phyloP scores from a whole-genome alignment of 768 basidiomycete species.

The Rhizopogon roseolus region DNA sequence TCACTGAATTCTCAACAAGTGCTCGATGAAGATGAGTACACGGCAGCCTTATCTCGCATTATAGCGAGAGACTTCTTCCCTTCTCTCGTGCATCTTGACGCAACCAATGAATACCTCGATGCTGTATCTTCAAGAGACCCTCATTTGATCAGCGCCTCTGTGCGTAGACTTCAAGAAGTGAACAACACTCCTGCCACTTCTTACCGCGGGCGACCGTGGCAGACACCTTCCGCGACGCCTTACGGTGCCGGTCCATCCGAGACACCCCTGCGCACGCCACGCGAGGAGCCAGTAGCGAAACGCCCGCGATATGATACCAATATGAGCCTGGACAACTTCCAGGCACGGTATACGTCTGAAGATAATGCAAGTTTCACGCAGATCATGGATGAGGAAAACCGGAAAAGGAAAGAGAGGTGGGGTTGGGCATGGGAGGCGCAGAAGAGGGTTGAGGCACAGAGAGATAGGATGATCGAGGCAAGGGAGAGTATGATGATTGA shows the following conservation, averaged over 20 bases:
- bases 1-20: slow-evolving; percentile 72
- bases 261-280: slow-evolving; percentile 55
- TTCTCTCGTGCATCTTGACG: slow-evolving; percentile 82
- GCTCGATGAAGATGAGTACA: slow-evolving; percentile 94
- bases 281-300: slow-evolving; percentile 45
- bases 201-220: slow-evolving; percentile 26
- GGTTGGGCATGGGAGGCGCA: slow-evolving; percentile 97
- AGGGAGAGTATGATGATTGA: slow-evolving; percentile 73
- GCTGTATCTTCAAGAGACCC: slow-evolving; percentile 76
- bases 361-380: slow-evolving; percentile 97
- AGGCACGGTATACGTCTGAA: slow-evolving; percentile 90
- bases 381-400: slow-evolving; percentile 88
- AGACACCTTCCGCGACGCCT: slow-evolving; percentile 62
- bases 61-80: slow-evolving; percentile 99
- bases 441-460: slow-evolving; percentile 65
- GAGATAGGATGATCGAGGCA: slow-evolving; percentile 58
- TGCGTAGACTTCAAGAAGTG: slow-evolving; percentile 66
- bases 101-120: slow-evolving; percentile 82
- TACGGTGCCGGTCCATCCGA: slow-evolving; percentile 54
- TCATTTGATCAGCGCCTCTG: slow-evolving; percentile 68
- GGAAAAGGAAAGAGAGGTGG: slow-evolving; percentile 71
- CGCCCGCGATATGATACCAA: slow-evolving; percentile 53
- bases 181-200: slow-evolving; percentile 44
- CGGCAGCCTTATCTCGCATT: slow-evolving; percentile 81
- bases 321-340: slow-evolving; percentile 80